phyloP scores from a whole-genome alignment of 352 stramenopile genomes.

The Pythium rishiriense region DNA sequence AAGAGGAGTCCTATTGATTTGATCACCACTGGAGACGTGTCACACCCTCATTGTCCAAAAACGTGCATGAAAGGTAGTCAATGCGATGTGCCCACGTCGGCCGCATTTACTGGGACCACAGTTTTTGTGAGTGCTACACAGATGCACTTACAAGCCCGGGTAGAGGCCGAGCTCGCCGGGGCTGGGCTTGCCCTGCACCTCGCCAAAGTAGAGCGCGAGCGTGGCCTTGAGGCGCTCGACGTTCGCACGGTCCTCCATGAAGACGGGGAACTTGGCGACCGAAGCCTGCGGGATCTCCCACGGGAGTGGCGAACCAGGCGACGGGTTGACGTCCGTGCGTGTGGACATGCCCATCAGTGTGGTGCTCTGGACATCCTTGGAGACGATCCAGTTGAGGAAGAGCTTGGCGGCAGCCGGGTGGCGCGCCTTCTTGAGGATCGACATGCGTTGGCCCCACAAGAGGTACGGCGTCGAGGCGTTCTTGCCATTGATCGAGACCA shows the following conservation, averaged over 20 bases:
- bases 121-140: too few relatives aligned
- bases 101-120: too few relatives aligned
- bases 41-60: too few relatives aligned
- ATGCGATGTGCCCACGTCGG: too few relatives aligned
- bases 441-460: slow-evolving; percentile 51
- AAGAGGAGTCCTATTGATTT: too few relatives aligned
- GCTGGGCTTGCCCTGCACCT: slow-evolving; percentile 45
- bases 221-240: slow-evolving; percentile 44
- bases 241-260: slow-evolving; percentile 48
- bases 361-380: slow-evolving; percentile 35
- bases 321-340: slow-evolving; percentile 35
- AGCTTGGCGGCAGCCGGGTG: slow-evolving; percentile 53
- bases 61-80: too few relatives aligned
- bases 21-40: too few relatives aligned
- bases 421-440: slow-evolving; percentile 57
- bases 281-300: slow-evolving; percentile 43
- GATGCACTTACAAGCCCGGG: slow-evolving; percentile 3
- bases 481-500: background rate
- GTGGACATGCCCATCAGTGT: slow-evolving; percentile 28
- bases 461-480: slow-evolving; percentile 32
- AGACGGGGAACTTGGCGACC: slow-evolving; percentile 35
- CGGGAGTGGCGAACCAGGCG: slow-evolving; percentile 17
- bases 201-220: slow-evolving; percentile 56
- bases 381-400: slow-evolving; percentile 55
- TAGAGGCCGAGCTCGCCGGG: slow-evolving; percentile 36